Conservation (phyloP, 805 yeast genomes). For the Candida sanyiensis region DNA sequence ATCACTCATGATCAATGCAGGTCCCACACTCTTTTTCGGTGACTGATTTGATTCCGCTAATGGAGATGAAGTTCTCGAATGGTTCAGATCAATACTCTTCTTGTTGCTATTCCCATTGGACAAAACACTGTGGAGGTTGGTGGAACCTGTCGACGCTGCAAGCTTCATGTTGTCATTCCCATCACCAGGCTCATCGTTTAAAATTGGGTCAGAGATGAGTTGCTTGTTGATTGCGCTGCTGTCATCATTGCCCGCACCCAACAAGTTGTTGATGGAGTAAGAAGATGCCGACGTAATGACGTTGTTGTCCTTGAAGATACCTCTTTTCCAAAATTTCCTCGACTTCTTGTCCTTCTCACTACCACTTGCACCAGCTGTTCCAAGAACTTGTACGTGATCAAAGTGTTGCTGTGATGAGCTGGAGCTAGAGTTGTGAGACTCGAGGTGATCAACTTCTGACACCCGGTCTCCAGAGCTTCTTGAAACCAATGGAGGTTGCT, state of each 20-base stretch:
- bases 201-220: slow-evolving; percentile 32
- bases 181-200: slow-evolving; percentile 29
- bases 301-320: slow-evolving; percentile 17
- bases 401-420: not conserved
- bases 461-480: not conserved
- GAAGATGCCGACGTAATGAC: slow-evolving; percentile 18
- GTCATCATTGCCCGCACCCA: slow-evolving; percentile 17
- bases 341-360: slow-evolving; percentile 20
- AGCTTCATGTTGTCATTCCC: slow-evolving; percentile 34
- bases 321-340: slow-evolving; percentile 31
- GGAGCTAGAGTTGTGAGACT: not conserved
- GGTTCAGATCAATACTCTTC: slow-evolving; percentile 11
- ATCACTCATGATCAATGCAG: slow-evolving; percentile 19
- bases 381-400: not conserved
- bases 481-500: slow-evolving; percentile 3
- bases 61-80: slow-evolving; percentile 8
- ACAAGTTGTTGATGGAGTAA: slow-evolving; percentile 15
- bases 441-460: not conserved
- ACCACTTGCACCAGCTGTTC: slow-evolving; percentile 10
- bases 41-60: slow-evolving; percentile 7
- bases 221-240: slow-evolving; percentile 16
- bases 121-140: not conserved
- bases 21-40: not conserved
- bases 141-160: not conserved
- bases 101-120: slow-evolving; percentile 18